Evolutionary conservation across 805 yeast genomes (phyloP).

Genomic region (Lipomyces oligophaga): DNA sequence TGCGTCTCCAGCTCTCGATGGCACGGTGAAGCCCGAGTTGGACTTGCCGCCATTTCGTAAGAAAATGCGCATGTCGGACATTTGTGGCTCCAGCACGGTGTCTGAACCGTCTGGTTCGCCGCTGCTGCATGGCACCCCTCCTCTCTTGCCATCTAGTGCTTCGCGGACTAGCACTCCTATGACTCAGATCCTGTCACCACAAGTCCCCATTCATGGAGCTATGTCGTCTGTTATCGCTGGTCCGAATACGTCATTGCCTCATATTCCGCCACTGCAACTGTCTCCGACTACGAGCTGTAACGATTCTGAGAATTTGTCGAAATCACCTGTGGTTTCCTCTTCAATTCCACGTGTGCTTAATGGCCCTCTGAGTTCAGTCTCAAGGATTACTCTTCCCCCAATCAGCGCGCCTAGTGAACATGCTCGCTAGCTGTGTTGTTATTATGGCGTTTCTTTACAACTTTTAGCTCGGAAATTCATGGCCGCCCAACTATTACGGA

Average conservation of each 20-base stretch:
- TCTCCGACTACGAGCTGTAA: slow-evolving; percentile 10
- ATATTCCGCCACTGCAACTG: slow-evolving; percentile 23
- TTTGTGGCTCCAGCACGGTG: slow-evolving; percentile 11
- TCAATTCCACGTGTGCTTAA: slow-evolving; percentile 4
- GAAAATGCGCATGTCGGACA: slow-evolving; percentile 24
- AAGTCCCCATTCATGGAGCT: no score
- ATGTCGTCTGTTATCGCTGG: not conserved
- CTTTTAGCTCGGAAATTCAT: no score
- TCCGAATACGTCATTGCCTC: not conserved
- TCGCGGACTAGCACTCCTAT: slow-evolving; percentile 13
- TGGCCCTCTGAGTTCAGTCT: slow-evolving; percentile 8
- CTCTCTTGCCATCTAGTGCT: slow-evolving; percentile 7
- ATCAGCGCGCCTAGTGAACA: slow-evolving; percentile 16
- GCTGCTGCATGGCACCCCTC: slow-evolving; percentile 6
- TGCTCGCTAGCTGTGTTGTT: no score
- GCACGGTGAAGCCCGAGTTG: not conserved
- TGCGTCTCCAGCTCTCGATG: slow-evolving; percentile 23
- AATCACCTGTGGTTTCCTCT: no score
- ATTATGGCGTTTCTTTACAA: no score
- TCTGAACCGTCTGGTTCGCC: slow-evolving; percentile 1
- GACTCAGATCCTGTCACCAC: slow-evolving; percentile 13
- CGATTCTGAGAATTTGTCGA: no score
- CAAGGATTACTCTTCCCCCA: slow-evolving; percentile 11
- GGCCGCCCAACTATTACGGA: no score
- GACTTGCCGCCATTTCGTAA: slow-evolving; percentile 19